These are phyloP conservation scores for Dactylorhiza incarnata DNA, from an alignment of 106 monocot species.

Conservation along the genomic window DNA sequence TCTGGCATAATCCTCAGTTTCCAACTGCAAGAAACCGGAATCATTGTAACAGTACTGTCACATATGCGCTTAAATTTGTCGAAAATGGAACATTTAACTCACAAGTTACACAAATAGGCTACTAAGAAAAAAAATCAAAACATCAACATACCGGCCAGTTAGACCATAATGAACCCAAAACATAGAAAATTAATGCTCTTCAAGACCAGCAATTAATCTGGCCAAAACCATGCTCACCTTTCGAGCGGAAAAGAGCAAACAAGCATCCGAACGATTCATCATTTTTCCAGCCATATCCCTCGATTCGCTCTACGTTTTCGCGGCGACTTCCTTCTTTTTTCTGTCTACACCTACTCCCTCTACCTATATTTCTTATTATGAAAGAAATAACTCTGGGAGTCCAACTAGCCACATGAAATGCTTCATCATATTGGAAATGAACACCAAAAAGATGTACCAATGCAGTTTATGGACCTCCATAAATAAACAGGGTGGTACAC, in stretches of 20 bases:
- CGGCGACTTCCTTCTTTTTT: not conserved
- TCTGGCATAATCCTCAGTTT: conserved; percentile 28
- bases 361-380: not conserved
- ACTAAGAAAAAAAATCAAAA: too few species aligned
- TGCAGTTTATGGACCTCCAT: not conserved
- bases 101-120: too few species aligned
- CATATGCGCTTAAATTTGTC: not conserved
- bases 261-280: not conserved
- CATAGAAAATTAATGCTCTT: too few species aligned
- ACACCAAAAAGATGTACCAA: not conserved
- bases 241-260: not conserved
- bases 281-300: not conserved
- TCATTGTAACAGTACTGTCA: not conserved
- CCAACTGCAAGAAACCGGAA: conserved; percentile 21
- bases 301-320: not conserved
- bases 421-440: not conserved
- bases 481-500: not conserved
- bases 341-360: not conserved
- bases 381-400: not conserved
- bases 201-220: too few species aligned
- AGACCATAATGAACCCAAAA: too few species aligned
- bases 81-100: not conserved
- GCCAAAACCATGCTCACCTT: not conserved
- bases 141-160: too few species aligned
- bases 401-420: not conserved